phyloP scores from a whole-genome alignment of 257 asterid species.

The Solanum tarijense region DNA sequence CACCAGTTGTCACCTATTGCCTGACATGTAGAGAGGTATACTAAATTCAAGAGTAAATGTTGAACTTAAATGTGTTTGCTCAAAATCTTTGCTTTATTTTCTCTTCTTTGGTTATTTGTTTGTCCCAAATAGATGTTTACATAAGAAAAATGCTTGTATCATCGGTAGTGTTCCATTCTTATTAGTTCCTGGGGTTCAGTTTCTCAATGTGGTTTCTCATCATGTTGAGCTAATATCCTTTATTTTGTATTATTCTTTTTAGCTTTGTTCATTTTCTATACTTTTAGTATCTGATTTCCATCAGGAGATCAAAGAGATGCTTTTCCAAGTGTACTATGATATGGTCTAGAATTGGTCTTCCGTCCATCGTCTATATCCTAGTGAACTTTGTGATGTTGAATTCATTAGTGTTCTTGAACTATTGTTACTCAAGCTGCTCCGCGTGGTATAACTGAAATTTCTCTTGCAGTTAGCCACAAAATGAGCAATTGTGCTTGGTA shows the following conservation, averaged over 20 bases:
- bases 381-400: not conserved
- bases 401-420: not conserved
- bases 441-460: not conserved
- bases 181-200: slow-evolving; percentile 1
- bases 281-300: not conserved
- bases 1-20: not conserved
- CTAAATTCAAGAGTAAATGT: slow-evolving; percentile 18
- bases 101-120: not conserved
- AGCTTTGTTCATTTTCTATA: not conserved
- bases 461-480: not conserved
- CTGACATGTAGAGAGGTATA: slow-evolving; percentile 28
- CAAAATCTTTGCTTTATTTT: slow-evolving; percentile 17
- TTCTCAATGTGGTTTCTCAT: not conserved
- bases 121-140: slow-evolving; percentile 3
- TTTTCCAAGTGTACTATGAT: not conserved
- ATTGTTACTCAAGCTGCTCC: not conserved
- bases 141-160: slow-evolving; percentile 28
- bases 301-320: not conserved
- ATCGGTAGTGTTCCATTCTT: slow-evolving; percentile 18
- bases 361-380: not conserved
- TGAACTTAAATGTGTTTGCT: slow-evolving; percentile 24
- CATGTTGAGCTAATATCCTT: not conserved
- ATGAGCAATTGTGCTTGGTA: not conserved
- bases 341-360: not conserved
- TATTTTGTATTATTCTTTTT: not conserved